Evolutionary conservation across 2,329 filamentous ascomycete species (phyloP).

Genomic region (Fusarium pilosicola): DNA sequence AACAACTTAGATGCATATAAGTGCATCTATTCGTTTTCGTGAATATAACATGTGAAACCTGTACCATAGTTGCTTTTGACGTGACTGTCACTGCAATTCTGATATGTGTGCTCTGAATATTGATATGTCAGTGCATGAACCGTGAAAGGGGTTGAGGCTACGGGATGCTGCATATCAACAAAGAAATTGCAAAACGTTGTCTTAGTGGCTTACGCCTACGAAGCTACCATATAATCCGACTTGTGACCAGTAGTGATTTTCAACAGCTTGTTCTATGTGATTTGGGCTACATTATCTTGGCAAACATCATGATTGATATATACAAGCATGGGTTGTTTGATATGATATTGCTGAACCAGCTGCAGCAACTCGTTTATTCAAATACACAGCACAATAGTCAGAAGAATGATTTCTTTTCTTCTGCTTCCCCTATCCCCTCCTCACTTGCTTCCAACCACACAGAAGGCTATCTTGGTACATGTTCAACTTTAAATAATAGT

Average conservation of each 20-base stretch:
- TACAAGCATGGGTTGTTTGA: not conserved
- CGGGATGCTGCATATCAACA: constrained; percentile 1
- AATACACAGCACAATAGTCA: not conserved
- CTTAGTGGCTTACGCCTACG: not conserved
- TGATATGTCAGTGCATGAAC: not conserved
- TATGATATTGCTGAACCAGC: not conserved
- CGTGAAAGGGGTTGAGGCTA: not conserved
- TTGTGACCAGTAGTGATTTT: not conserved
- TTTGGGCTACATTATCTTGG: not conserved
- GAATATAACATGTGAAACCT: not conserved
- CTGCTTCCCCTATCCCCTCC: too few relatives aligned
- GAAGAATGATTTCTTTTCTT: not conserved
- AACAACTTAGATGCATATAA: not conserved
- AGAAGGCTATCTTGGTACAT: not conserved
- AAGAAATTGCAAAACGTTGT: not conserved
- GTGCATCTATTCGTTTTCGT: not conserved
- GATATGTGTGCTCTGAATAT: not conserved
- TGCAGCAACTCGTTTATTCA: not conserved
- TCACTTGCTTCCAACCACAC: not conserved
- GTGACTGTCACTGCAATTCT: not conserved
- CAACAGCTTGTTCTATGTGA: not conserved
- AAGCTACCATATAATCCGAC: not conserved
- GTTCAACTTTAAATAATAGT: too few relatives aligned
- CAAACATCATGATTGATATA: not conserved
- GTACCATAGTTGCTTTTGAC: not conserved